phyloP scores from a whole-genome alignment of 495 filamentous ascomycete genomes.

The Penicillium odoratum region DNA sequence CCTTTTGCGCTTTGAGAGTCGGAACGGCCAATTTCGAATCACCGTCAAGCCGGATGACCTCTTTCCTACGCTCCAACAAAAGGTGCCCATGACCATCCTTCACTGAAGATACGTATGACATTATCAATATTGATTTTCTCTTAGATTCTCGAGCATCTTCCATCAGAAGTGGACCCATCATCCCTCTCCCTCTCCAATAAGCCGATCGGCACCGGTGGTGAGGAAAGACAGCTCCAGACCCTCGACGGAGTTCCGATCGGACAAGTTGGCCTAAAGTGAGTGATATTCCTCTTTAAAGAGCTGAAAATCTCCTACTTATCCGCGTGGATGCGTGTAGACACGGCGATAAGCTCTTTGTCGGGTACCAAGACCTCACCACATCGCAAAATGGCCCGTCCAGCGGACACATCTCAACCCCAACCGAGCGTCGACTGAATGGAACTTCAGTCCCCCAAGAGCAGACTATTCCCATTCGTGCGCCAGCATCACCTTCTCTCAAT shows the following conservation, averaged over 20 bases:
- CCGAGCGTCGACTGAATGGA: slow-evolving; percentile 67
- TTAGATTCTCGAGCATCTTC: slow-evolving; percentile 64
- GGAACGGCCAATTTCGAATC: slow-evolving; percentile 57
- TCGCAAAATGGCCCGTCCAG: slow-evolving; percentile 51
- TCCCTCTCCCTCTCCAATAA: slow-evolving; percentile 80
- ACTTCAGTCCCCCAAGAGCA: slow-evolving; percentile 69
- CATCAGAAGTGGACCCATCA: slow-evolving; percentile 67
- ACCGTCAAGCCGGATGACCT: slow-evolving; percentile 46
- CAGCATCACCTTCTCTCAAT: slow-evolving; percentile 55
- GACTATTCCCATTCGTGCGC: slow-evolving; percentile 59
- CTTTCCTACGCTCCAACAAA: slow-evolving; percentile 46
- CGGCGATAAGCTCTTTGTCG: slow-evolving; percentile 86
- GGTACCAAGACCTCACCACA: slow-evolving; percentile 60
- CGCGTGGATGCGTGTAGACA: slow-evolving; percentile 60
- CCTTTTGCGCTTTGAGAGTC: slow-evolving; percentile 55
- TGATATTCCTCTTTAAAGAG: neutral
- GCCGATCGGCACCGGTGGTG: slow-evolving; percentile 69
- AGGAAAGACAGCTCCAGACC: slow-evolving; percentile 66
- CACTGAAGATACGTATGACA: neutral
- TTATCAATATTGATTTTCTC: neutral
- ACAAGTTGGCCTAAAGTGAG: slow-evolving; percentile 70
- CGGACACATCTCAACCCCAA: slow-evolving; percentile 39
- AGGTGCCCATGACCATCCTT: slow-evolving; percentile 30
- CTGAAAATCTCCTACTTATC: neutral
- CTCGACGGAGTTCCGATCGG: slow-evolving; percentile 67